Evolutionary conservation across 176 grass and related monocot genomes (phyloP).

Genomic region (Oryza brachyantha): DNA sequence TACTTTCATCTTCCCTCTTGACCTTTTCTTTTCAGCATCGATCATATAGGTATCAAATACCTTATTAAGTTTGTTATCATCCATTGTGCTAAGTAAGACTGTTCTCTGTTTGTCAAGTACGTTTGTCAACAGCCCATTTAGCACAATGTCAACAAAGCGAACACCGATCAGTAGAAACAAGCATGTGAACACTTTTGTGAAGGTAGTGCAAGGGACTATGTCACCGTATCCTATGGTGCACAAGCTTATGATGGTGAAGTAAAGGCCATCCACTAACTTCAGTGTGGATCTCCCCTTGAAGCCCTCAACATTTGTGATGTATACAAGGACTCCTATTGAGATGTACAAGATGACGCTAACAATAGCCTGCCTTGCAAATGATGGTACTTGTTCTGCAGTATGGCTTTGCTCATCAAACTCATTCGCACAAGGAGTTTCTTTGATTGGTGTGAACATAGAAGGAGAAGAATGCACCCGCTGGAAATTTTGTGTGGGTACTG

Average conservation of each 20-base stretch:
- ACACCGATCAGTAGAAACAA: constrained; percentile 74
- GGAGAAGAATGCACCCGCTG: constrained; percentile 51
- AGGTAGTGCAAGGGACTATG: constrained; percentile 59
- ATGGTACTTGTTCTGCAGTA: constrained; percentile 42
- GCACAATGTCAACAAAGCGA: constrained; percentile 60
- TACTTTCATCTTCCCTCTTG: constrained; percentile 64
- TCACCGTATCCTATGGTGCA: constrained; percentile 84
- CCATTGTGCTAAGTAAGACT: constrained; percentile 72
- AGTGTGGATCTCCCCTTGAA: constrained; percentile 61
- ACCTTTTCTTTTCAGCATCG: constrained; percentile 61
- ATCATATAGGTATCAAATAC: constrained; percentile 73
- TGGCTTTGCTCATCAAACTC: constrained; percentile 35
- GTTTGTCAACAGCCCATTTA: constrained; percentile 54
- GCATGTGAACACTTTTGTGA: constrained; percentile 75
- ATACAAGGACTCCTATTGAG: constrained; percentile 54
- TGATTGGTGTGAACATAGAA: constrained; percentile 59
- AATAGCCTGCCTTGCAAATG: constrained; percentile 56
- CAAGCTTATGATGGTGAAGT: constrained; percentile 73
- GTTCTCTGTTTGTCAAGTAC: constrained; percentile 62
- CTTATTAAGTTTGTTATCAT: constrained; percentile 69
- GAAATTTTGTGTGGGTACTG: constrained; percentile 20
- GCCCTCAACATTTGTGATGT: constrained; percentile 54
- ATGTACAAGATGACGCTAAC: constrained; percentile 56
- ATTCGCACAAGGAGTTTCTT: constrained; percentile 28
- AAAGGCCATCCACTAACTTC: constrained; percentile 69